These are phyloP conservation scores for Arthrobotrys conoides DNA, from an alignment of 2,329 filamentous ascomycete species.

Conservation along the genomic window DNA sequence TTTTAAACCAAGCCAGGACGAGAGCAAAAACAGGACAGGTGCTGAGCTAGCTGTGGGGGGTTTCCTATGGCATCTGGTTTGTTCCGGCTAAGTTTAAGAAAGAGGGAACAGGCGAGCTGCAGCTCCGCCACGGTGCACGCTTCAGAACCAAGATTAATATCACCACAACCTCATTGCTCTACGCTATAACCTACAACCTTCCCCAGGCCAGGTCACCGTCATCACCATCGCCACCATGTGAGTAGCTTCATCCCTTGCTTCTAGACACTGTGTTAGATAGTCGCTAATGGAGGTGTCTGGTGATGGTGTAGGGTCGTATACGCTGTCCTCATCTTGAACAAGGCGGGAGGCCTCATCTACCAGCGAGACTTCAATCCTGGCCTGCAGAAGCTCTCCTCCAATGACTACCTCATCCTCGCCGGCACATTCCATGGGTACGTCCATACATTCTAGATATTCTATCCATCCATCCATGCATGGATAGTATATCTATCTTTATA, in stretches of 20 bases:
- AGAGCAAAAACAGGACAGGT: too few species aligned
- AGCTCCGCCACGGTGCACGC: constrained; percentile 9
- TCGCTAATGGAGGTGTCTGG: neutral
- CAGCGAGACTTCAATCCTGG: constrained; percentile 92
- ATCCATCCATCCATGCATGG: neutral
- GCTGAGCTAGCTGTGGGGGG: neutral
- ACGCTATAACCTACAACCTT: neutral
- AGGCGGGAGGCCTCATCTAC: constrained; percentile 95
- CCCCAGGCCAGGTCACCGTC: neutral
- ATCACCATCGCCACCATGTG: neutral
- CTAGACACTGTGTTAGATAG: neutral
- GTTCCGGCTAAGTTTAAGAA: constrained; percentile 6
- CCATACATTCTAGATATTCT: neutral
- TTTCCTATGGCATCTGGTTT: neutral
- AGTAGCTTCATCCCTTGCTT: neutral
- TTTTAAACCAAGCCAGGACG: neutral
- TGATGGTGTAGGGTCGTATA: constrained; percentile 82
- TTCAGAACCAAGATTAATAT: too few species aligned
- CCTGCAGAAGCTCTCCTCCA: constrained; percentile 89
- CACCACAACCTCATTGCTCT: too few species aligned
- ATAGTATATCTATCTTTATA: neutral
- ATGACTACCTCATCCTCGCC: constrained; percentile 96
- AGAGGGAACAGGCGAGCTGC: constrained; percentile 7
- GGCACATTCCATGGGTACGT: constrained; percentile 94
- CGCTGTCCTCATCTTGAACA: constrained; percentile 97